Evolutionary conservation across 2,329 filamentous ascomycete species (phyloP).

Genomic region (Lasiodiplodia gonubiensis): DNA sequence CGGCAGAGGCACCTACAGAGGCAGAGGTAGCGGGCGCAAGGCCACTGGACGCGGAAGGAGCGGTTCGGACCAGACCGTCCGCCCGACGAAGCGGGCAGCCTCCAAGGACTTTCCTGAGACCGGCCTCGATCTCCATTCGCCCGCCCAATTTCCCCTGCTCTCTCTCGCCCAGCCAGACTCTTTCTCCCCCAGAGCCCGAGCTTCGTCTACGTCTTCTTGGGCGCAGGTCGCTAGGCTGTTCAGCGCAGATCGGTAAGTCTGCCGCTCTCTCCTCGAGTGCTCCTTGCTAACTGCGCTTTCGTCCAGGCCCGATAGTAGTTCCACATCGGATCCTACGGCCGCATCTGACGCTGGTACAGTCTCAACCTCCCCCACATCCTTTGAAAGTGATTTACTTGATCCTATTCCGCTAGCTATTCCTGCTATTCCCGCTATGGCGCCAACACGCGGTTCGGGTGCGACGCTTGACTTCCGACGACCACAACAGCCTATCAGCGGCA

Average conservation of each 20-base stretch:
- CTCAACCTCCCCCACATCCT: conserved; percentile 26
- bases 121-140: conserved; percentile 3
- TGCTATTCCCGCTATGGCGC: background rate
- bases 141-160: conserved; percentile 18
- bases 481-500: background rate
- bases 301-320: conserved; percentile 7
- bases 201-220: conserved; percentile 11
- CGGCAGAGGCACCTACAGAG: background rate
- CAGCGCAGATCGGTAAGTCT: conserved; percentile 10
- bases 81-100: background rate
- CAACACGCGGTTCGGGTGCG: background rate
- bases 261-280: background rate
- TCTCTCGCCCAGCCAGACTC: background rate
- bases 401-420: background rate
- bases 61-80: conserved; percentile 1
- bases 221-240: conserved; percentile 25
- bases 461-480: background rate
- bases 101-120: conserved; percentile 1
- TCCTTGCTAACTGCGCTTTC: background rate
- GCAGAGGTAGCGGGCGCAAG: background rate
- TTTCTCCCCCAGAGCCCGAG: background rate
- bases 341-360: conserved; percentile 27
- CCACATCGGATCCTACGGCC: conserved; percentile 11
- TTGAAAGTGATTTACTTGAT: conserved; percentile 16
- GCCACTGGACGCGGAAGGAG: background rate